Conservation (phyloP, 257 asterid genomes). For the Craterostigma plantagineum region DNA sequence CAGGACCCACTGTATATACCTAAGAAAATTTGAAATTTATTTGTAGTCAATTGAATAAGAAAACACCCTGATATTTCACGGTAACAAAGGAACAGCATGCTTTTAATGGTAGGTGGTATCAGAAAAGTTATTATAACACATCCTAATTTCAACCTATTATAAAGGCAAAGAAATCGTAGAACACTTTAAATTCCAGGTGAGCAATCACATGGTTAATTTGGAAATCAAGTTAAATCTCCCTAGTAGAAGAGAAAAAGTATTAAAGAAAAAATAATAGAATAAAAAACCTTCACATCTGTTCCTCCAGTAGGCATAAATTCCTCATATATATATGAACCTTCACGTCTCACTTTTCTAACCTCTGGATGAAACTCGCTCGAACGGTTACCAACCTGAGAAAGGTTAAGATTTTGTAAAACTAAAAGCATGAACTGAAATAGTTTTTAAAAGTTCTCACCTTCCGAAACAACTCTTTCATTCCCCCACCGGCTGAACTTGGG, state of each 20-base stretch:
- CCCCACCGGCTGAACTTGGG: constrained; percentile 99
- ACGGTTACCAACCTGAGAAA: constrained; percentile 84
- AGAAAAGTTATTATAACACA: too few species aligned
- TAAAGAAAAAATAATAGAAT: constrained; percentile 6
- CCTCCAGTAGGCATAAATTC: constrained; percentile 99
- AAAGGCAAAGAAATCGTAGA: background rate
- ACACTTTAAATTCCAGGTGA: background rate
- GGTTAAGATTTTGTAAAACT: background rate
- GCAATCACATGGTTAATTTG: too few species aligned
- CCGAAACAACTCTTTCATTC: constrained; percentile 91
- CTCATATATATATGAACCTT: constrained; percentile 95
- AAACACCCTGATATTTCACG: background rate
- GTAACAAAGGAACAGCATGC: too few species aligned
- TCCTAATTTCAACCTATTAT: background rate
- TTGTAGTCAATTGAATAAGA: constrained; percentile 5
- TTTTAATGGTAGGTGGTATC: too few species aligned
- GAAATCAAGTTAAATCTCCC: too few species aligned
- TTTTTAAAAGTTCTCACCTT: constrained; percentile 35
- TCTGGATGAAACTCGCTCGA: constrained; percentile 98
- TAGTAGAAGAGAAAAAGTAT: too few species aligned
- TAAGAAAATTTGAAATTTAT: constrained; percentile 13
- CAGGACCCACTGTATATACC: constrained; percentile 98
- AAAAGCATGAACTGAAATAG: constrained; percentile 3
- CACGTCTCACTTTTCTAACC: constrained; percentile 92
- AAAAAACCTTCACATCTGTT: constrained; percentile 84